phyloP scores from a whole-genome alignment of 169 alveolate genomes.

The Plasmodium yoelii region DNA sequence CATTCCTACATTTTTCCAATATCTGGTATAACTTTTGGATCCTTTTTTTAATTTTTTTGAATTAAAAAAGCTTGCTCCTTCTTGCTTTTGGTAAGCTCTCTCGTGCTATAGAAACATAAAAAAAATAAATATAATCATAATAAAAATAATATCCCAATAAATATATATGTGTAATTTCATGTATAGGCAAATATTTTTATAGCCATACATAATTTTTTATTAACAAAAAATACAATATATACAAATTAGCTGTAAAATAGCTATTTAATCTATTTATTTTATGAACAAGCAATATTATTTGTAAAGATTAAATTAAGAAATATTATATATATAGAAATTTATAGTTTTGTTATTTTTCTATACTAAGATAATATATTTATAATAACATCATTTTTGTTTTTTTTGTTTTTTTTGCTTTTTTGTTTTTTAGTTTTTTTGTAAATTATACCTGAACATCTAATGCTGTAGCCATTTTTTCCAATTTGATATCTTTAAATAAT shows the following conservation, averaged over 20 bases:
- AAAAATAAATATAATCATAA: constrained; percentile 8
- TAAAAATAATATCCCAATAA: neutral
- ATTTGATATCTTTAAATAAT: neutral
- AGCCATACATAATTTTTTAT: too few species aligned
- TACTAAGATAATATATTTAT: too few species aligned
- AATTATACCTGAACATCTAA: constrained; percentile 63
- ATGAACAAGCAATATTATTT: too few species aligned
- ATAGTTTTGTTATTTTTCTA: too few species aligned
- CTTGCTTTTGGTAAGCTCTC: constrained; percentile 93
- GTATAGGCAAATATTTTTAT: neutral
- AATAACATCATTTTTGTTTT: constrained; percentile 2
- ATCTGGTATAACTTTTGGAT: constrained; percentile 90
- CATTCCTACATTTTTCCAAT: constrained; percentile 97
- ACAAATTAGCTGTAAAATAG: too few species aligned
- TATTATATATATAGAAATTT: neutral
- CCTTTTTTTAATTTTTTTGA: constrained; percentile 89
- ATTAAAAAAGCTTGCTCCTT: constrained; percentile 89
- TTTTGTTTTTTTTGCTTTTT: constrained; percentile 5
- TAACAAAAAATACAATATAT: too few species aligned
- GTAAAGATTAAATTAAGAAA: too few species aligned
- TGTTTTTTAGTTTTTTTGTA: constrained; percentile 2
- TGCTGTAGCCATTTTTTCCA: constrained; percentile 40
- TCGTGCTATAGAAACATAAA: constrained; percentile 75
- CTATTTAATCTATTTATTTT: too few species aligned
- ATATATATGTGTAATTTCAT: neutral